Percentiles rank a stretch among this genome's conserved stretches.
Evolutionary conservation across 1,284 basidiomycete species (phyloP).

Genomic region (Ceratobasidium sp.): DNA sequence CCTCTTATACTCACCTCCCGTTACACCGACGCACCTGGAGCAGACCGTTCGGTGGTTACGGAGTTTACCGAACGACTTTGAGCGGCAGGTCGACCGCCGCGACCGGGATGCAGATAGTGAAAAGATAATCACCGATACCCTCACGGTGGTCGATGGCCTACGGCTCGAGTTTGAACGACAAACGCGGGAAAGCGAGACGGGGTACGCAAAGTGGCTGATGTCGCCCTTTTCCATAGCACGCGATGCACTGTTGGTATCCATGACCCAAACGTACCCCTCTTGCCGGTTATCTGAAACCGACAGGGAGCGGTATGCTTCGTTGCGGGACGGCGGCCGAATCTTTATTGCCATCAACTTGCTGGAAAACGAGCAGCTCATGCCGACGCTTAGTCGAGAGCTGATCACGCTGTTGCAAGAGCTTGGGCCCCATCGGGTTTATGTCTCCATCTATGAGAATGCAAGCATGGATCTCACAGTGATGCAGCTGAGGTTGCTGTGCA

Average conservation of each 20-base stretch:
- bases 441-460: conserved; percentile 47
- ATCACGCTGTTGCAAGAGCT: conserved; percentile 41
- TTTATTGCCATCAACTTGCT: conserved; percentile 35
- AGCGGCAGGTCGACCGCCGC: not conserved
- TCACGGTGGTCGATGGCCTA: not conserved
- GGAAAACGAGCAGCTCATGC: conserved; percentile 42
- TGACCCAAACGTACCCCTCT: conserved; percentile 2
- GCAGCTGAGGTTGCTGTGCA: conserved; percentile 31
- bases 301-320: conserved; percentile 1
- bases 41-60: not conserved
- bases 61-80: conserved; percentile 21
- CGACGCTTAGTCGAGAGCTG: conserved; percentile 44
- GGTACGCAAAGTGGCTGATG: not conserved
- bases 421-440: conserved; percentile 42
- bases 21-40: not conserved
- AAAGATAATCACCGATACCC: not conserved
- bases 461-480: conserved; percentile 44
- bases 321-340: not conserved
- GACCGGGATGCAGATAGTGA: not conserved
- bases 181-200: not conserved
- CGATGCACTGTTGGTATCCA: not conserved
- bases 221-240: not conserved
- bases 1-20: not conserved
- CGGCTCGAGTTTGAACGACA: conserved; percentile 24
- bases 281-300: not conserved